Evolutionary conservation across 2,329 filamentous ascomycete species (phyloP), one percentile per base, ranked within the genome.

Genomic region (Colletotrichum sansevieriae): DNA sequence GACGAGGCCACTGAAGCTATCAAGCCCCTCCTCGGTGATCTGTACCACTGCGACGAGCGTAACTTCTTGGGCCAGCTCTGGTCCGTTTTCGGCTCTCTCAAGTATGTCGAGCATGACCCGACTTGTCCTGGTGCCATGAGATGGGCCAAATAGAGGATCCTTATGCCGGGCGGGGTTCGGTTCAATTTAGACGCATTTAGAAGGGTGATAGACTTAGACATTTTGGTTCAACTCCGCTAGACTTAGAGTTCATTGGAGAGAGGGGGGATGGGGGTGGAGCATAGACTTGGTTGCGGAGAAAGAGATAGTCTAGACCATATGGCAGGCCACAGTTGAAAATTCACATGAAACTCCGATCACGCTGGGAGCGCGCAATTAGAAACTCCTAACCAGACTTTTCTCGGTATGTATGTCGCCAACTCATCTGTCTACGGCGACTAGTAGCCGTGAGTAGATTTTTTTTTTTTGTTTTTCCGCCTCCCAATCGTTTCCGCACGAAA

Each of bases 1-100:
- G 83, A 86, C 68, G 84, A 87, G 74, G 87, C 87, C n/a, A 88
- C 86, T 10, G 79, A 83, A 65, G 84, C 87, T 43, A 87, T 90
- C 75, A 82, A 81, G 74, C 83, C 83, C 10, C 77, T 89, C n/a
- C 82, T 90, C 18, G 87, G 87, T 8, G 79, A 84, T 35, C 79
- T 85, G 62, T 90, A 90, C 78, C 81, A 81, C 74, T 75, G 77
- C 9, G 84, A 86, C 55, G 75, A 80, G 12, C 74, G 78, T 57
- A 80, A 78, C 25, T 85, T 85, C 74, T 71, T 84, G 63, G 79
- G 80, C 57, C 79, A 81, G 62, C 78, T 86, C 54, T 84, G 83
- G 82, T 74, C 75, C 12, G 82, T 80, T 15, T 86, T 84, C 73
- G 83, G 78, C 46, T 78, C 76, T 57, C 83, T 83, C 78, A 82